Base-by-base conservation (phyloP, 768 basidiomycete genomes). In the Butyriboletus loyo region DNA sequence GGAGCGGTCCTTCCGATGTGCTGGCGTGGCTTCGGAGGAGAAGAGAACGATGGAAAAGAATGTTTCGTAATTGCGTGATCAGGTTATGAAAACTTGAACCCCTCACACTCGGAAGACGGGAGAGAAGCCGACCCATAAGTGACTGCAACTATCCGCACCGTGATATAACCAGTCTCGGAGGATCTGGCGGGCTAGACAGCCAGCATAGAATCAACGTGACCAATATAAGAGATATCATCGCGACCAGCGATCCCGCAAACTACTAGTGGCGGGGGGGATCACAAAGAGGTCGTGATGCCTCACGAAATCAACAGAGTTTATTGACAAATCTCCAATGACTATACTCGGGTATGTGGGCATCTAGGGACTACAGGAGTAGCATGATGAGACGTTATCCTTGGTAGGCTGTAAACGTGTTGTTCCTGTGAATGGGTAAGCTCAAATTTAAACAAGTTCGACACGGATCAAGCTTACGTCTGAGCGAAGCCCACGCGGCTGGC, bases 401-500 rank as follows among this genome's bases (percentile, higher is more conserved):
- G 13, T 39, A 34, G 2, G 19, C 25, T 15, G 63, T 50, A 35
- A 57, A 57, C 3, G 66, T 68, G 35, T 67, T 52, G 9, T 57
- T 59, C 42, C 64, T 66, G 37, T 30, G 22, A 17, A 39, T 13
- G 22, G 13, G 21, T 21, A n/a, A 7, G 24, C 7, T 57, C 40
- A 54, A 42, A 50, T 34, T 7, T 13, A 13, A 15, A 4, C 0
- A 8, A 5, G 31, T 27, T 27, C 11, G 28, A 30, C n/a, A 39
- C 2, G 2, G 2, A 48, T 9, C 4, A 28, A n/a, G n/a, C 63
- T 57, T 17, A 66, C 63, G 61, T 66, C 50, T 55, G 40, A 17
- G 47, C 67, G 38, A 63, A 63, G 22, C 64, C 64, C 42, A 64
- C 38, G 5, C 52, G 60, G 13, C 52, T 50, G 1, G 45, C 48